Percentiles rank a stretch among this genome's conserved stretches.
Conservation (phyloP, 345 rosid genomes). For the Citrus maxima region DNA sequence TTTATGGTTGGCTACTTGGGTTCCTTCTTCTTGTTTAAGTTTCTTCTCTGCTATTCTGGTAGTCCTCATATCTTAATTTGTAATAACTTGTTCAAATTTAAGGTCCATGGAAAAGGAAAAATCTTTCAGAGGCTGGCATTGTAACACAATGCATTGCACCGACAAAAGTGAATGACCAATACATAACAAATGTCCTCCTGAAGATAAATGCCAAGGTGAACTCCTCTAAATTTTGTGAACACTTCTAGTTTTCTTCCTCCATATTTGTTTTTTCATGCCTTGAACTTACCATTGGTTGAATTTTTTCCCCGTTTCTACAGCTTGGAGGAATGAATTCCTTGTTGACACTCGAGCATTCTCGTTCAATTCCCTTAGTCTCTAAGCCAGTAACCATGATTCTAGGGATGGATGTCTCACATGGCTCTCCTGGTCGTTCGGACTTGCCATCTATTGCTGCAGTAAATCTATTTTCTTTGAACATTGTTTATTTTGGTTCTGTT, state of each 20-base stretch:
- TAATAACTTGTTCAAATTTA: not conserved
- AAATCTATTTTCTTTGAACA: not conserved
- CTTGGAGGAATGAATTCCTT: conserved; percentile 39
- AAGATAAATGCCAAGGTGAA: conserved; percentile 38
- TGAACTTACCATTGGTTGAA: not conserved
- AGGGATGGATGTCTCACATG: conserved; percentile 44
- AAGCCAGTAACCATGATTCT: conserved; percentile 32
- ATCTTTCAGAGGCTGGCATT: conserved; percentile 31
- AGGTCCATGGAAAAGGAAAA: conserved; percentile 39
- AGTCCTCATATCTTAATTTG: not conserved
- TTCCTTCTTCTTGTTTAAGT: not conserved
- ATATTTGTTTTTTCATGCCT: not conserved
- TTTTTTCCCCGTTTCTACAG: conserved; percentile 5
- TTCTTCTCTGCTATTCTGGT: not conserved
- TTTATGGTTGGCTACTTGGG: conserved; percentile 33
- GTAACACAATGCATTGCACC: conserved; percentile 38
- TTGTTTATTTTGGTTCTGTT: not conserved
- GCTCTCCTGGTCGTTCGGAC: conserved; percentile 38
- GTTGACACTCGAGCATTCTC: conserved; percentile 24
- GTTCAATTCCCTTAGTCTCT: conserved; percentile 29
- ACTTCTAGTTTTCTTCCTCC: not conserved
- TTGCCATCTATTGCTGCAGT: conserved; percentile 38
- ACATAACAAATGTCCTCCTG: conserved; percentile 32
- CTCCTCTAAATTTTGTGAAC: not conserved
- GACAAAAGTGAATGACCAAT: conserved; percentile 29